Percentiles rank a stretch among this genome's conserved stretches.
Conservation (phyloP, 1,284 basidiomycete genomes). For the Cutaneotrichosporon cavernicola region DNA sequence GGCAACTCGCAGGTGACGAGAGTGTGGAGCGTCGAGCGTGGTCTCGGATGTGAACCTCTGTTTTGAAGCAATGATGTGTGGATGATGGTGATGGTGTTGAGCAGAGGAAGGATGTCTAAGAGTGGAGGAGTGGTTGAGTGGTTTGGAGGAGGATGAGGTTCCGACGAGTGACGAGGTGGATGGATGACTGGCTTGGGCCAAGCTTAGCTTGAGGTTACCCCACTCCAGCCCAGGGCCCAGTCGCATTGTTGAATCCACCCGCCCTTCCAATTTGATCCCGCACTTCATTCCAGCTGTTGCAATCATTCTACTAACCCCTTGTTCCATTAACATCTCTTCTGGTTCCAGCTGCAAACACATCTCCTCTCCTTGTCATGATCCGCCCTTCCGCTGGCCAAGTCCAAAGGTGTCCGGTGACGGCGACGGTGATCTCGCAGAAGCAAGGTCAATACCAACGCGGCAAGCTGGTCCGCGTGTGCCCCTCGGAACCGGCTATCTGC, state of each 20-base stretch:
- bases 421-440: background rate
- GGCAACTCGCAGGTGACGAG: background rate
- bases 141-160: background rate
- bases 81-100: background rate
- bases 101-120: too few relatives aligned
- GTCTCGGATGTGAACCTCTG: background rate
- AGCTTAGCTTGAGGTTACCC: too few relatives aligned
- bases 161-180: too few relatives aligned
- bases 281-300: too few relatives aligned
- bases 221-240: too few relatives aligned
- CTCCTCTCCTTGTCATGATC: background rate
- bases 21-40: background rate
- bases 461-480: background rate
- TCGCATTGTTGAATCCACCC: too few relatives aligned
- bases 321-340: background rate
- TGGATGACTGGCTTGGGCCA: too few relatives aligned
- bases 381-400: background rate
- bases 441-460: too few relatives aligned
- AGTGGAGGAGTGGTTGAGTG: background rate
- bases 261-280: too few relatives aligned
- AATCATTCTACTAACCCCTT: too few relatives aligned
- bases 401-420: background rate
- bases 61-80: background rate
- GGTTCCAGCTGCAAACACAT: background rate
- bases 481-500: background rate